Conservation (phyloP, 2,329 filamentous ascomycete genomes). For the Chrysoporthe austroafricana region DNA sequence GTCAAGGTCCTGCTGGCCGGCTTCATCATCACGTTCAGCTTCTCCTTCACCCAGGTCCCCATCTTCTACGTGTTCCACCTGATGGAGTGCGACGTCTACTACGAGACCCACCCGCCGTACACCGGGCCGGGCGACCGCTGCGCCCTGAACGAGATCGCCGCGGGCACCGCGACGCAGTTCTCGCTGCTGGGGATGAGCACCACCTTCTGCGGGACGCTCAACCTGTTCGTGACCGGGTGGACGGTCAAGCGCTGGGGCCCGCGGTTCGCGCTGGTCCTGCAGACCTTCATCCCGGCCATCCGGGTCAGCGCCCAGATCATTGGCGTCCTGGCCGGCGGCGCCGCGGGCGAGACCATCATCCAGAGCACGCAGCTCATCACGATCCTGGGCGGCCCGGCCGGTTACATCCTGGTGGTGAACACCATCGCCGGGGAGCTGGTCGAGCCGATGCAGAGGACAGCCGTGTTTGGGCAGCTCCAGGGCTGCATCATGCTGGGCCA, state of each 20-base stretch:
- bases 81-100: constrained; percentile 75
- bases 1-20: constrained; percentile 29
- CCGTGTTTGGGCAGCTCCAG: constrained; percentile 66
- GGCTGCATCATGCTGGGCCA: constrained; percentile 70
- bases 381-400: constrained; percentile 68
- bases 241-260: constrained; percentile 69
- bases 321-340: constrained; percentile 65
- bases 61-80: constrained; percentile 69
- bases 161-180: constrained; percentile 65
- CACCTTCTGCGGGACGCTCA: constrained; percentile 64
- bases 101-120: constrained; percentile 58
- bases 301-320: constrained; percentile 67
- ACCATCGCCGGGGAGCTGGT: constrained; percentile 70
- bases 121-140: constrained; percentile 58
- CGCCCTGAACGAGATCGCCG: constrained; percentile 63
- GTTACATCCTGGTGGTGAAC: constrained; percentile 71
- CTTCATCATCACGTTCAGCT: constrained; percentile 25
- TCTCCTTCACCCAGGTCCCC: constrained; percentile 30
- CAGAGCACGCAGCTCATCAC: constrained; percentile 71
- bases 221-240: constrained; percentile 70
- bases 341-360: constrained; percentile 67
- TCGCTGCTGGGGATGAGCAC: constrained; percentile 70
- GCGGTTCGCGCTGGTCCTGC: constrained; percentile 62
- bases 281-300: constrained; percentile 67
- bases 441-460: constrained; percentile 61